Base-by-base conservation (phyloP, 805 yeast genomes). In the Zygosaccharomyces bisporus region DNA sequence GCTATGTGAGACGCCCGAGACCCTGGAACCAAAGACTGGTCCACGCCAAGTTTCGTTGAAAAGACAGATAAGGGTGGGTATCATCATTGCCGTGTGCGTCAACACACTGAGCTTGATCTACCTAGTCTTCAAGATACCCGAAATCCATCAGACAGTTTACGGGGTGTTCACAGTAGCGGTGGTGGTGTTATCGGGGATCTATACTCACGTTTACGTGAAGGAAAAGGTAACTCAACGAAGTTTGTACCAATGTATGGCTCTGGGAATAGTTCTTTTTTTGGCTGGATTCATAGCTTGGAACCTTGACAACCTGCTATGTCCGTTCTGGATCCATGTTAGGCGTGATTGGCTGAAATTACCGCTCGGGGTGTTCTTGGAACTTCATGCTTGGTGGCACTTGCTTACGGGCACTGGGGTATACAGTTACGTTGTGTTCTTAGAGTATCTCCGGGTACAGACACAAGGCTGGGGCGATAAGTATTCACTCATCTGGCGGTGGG, bases 331-430 rank as follows among this genome's bases (percentile, higher is more conserved):
- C 30, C 49, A 64, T 6, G 58, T 77, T 14, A 76, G 96, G 61
- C 75, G 93, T 47, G 53, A 66, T 3, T 61, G 79, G 6, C 95
- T 96, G 3, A 76, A 84, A 68, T 41, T 61, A 31, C 96, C 97
- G 2, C 76, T 83, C 43, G 97, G 97, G 0, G 76, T 89, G 50
- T 53, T 91, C 4, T 71, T 90, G 30, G 98, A 90, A 64, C 85
- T 95, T 17, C 98, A 90, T 58, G 96, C 95, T 18, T 91, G 97
- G 97, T 90, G 98, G 98, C 98, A 90, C 61, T 68, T 86, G 7
- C 73, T 86, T 53, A 85, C 93, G 0, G 95, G 95, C 0, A 69
- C 80, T 12, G 96, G 97, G 0, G 91, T 91, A 12, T 90, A 90
- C 66, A 85, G 74, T 63, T 90, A 87, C 66, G 74, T 90, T 53